phyloP scores from a whole-genome alignment of 192 early-diverging fungal genomes.

The Thamnidium elegans region DNA sequence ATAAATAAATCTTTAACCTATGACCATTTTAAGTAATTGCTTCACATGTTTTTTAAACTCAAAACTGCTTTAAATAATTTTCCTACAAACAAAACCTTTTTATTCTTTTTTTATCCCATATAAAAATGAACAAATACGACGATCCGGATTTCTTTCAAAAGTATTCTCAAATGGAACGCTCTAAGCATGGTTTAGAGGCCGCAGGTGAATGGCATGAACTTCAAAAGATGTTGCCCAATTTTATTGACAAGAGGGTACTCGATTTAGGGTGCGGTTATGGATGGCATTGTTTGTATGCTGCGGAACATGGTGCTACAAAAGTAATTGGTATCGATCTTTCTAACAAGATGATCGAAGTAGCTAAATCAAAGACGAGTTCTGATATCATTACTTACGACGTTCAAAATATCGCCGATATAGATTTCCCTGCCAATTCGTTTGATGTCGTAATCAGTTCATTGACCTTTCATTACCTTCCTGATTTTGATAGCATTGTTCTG shows the following conservation, averaged over 20 bases:
- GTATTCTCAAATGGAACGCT: constrained; percentile 15
- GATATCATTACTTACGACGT: not conserved
- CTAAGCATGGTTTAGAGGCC: constrained; percentile 3
- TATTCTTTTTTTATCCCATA: not conserved
- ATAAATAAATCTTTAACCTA: too few relatives aligned
- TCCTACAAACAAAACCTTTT: too few relatives aligned
- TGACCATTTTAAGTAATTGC: too few relatives aligned
- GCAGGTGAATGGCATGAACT: constrained; percentile 18
- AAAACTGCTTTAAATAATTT: too few relatives aligned
- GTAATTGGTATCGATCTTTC: constrained; percentile 18
- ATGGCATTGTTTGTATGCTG: constrained; percentile 22
- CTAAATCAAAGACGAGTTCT: constrained; percentile 6
- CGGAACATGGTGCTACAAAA: constrained; percentile 3
- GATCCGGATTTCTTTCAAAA: constrained; percentile 17
- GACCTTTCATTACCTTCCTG: constrained; percentile 15
- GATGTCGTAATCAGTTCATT: constrained; percentile 17
- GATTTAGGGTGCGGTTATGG: constrained; percentile 24
- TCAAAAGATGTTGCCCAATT: constrained; percentile 7
- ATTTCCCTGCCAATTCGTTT: constrained; percentile 2
- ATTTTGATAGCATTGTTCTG: not conserved
- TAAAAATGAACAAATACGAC: constrained; percentile 14
- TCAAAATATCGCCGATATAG: not conserved
- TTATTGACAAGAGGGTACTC: constrained; percentile 8
- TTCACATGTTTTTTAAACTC: too few relatives aligned
- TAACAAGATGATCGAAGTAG: constrained; percentile 15